Conservation (phyloP, 306 rosid genomes). For the Nissolia schottii region DNA sequence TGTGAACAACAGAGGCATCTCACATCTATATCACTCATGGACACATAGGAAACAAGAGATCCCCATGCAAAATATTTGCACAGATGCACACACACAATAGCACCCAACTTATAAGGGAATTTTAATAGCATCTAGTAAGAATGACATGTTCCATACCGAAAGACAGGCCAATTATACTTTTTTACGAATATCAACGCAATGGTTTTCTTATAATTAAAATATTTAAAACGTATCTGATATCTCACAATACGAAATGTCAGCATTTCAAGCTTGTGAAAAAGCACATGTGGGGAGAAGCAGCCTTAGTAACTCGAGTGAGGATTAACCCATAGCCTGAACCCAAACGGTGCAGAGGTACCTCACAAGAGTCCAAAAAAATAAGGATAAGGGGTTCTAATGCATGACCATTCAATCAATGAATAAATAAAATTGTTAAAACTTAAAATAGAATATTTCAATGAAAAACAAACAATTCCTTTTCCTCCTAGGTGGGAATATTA, state of each 20-base stretch:
- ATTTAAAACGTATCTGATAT: neutral
- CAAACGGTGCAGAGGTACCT: neutral
- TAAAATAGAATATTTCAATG: neutral
- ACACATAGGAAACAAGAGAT: slow-evolving; percentile 43
- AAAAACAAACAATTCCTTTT: neutral
- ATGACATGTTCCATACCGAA: slow-evolving; percentile 20
- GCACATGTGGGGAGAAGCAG: neutral
- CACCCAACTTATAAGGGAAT: slow-evolving; percentile 34
- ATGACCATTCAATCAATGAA: neutral
- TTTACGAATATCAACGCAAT: neutral
- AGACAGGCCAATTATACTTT: neutral
- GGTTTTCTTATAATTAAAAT: neutral
- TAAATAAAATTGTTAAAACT: neutral
- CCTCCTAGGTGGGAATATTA: neutral
- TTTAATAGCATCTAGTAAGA: slow-evolving; percentile 28
- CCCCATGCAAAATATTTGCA: slow-evolving; percentile 41
- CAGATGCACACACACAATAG: slow-evolving; percentile 29
- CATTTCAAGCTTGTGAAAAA: neutral
- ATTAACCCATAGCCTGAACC: neutral
- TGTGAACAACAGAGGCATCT: slow-evolving; percentile 50
- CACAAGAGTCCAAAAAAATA: neutral
- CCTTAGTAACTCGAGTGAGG: neutral
- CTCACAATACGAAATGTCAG: neutral
- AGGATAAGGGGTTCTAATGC: neutral
- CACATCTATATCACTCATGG: slow-evolving; percentile 55